Base-by-base conservation (phyloP, 331 rosid genomes). In the Rhamnella rubrinervis region DNA sequence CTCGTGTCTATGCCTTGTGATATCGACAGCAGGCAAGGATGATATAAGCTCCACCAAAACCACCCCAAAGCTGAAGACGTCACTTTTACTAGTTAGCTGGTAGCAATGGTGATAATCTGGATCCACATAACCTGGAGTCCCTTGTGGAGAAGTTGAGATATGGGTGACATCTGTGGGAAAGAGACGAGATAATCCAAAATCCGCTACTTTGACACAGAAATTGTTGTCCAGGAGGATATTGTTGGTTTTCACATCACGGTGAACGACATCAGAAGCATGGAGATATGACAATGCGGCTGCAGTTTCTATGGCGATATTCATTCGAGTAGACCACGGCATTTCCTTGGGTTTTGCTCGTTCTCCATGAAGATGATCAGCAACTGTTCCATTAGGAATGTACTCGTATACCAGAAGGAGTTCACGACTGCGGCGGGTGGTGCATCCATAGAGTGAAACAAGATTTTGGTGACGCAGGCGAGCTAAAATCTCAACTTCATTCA, bases 101-200 rank as follows among this genome's bases (percentile, higher is more conserved):
- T 93, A 88, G 69, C 97, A 88, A 25, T 88, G 84, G 12, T 85
- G 88, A 77, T 90, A 90, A 47, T 93, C 97, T 0, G 98, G 97
- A 72, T 90, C 98, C 6, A 93, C 87, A 19, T 93, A 93, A 20
- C 98, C 98, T 0, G 98, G 98, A 63, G 98, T 93, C 25, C 98
- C 98, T 80, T 90, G 97, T 70, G 97, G 96, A 59, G 88, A 95
- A n/a, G 97, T 93, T 59, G 96, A 93, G 49, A 90, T 15, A 44
- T 93, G 96, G 1, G 91, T 86, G 71, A 75, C 87, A 55, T 82
- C 23, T 0, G 12, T 53, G 3, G 98, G 98, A 55, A 87, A 93
- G 55, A 87, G 92, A 4, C 97, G 95, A 1, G 97, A 90, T 4
- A 88, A 85, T 40, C 97, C 97, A 25, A 93, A 93, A 77, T 90